A percentile compares a stretch with the other conserved stretches of the same genome.
phyloP scores from a whole-genome alignment of 768 basidiomycete species.

The Auricularia heimuer region DNA sequence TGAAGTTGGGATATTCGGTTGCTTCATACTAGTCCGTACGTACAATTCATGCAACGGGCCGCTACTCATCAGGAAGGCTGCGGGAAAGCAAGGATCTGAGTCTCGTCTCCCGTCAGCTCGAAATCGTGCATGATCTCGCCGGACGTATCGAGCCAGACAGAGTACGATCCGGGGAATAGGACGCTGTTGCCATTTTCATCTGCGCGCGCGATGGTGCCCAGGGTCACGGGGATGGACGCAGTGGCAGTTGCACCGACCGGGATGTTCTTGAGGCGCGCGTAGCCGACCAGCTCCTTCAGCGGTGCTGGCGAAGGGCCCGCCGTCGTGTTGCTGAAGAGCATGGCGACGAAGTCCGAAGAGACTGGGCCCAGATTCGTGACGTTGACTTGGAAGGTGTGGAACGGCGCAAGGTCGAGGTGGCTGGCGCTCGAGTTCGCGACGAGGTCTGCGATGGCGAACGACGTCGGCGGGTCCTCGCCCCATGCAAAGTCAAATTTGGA shows the following conservation, averaged over 20 bases:
- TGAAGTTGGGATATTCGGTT: too few relatives aligned
- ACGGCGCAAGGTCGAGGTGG: constrained; percentile 30
- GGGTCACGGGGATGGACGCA: constrained; percentile 32
- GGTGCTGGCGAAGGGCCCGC: constrained; percentile 42
- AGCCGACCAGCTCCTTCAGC: constrained; percentile 42
- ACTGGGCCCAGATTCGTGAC: constrained; percentile 40
- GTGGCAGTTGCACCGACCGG: constrained; percentile 19
- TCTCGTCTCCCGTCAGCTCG: constrained; percentile 31
- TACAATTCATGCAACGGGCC: too few relatives aligned
- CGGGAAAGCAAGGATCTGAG: constrained; percentile 34
- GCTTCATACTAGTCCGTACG: too few relatives aligned
- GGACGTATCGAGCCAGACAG: constrained; percentile 32
- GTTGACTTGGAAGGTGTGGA: constrained; percentile 40
- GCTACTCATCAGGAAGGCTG: constrained; percentile 23
- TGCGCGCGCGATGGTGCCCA: constrained; percentile 40
- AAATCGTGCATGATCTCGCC: constrained; percentile 32
- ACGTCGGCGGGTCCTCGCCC: constrained; percentile 22
- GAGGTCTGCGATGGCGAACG: constrained; percentile 34
- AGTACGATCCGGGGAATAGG: constrained; percentile 37
- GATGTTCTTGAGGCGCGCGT: constrained; percentile 32
- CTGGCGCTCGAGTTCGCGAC: constrained; percentile 17
- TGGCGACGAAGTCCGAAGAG: constrained; percentile 45
- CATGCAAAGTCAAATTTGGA: constrained; percentile 47
- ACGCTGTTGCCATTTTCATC: constrained; percentile 36
- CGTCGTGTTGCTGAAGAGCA: constrained; percentile 40